Base-by-base conservation (phyloP, 1,284 basidiomycete species). In the Stygiomarasmius scandens region DNA sequence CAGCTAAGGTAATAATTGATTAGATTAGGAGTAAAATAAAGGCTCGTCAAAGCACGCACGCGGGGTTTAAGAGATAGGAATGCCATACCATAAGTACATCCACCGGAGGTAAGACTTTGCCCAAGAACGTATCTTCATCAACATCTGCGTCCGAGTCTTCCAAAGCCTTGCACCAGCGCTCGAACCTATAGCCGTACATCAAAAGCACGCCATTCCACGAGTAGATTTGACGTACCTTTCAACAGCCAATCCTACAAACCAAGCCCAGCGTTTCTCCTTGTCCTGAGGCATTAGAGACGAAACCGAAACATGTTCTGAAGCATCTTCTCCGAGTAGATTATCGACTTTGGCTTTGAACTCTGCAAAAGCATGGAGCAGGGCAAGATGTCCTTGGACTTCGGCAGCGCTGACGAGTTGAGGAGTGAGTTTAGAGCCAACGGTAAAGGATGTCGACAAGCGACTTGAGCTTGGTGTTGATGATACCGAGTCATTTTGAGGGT, bases 11-110 rank as follows among this genome's bases (percentile, higher is more conserved):
- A 32, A 32, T 12, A 32, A 32, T 6, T 6, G 5, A 19, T 38
- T 3, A 23, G 20, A 29, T 10, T 9, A 19, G 14, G 36, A 8
- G 19, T 12, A 52, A 22, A 20, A 54, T 16, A 11, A 1, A 49
- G 22, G 10, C n/a, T 22, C 6, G 1, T 2, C 5, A 16, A 22
- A 11, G 24, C 14, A 59, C 67, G 10, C 62, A 79, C 77, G 69
- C 64, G 5, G 78, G 78, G 59, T 78, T 80, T 2, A 83, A 67
- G 66, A 80, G 66, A 62, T 83, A 82, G 1, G 80, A 66, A 61
- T 83, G 80, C 77, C 79, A 81, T 5, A 73, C 69, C 70, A 81
- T 79, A 5, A 77, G 54, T 3, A 81, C 77, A 56, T 82, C 80
- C 2, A 77, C 22, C 0, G 80, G 79, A 0, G 80, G 80, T 24